Evolutionary conservation across 345 rosid genomes (phyloP).

Genomic region (Sonneratia alba): DNA sequence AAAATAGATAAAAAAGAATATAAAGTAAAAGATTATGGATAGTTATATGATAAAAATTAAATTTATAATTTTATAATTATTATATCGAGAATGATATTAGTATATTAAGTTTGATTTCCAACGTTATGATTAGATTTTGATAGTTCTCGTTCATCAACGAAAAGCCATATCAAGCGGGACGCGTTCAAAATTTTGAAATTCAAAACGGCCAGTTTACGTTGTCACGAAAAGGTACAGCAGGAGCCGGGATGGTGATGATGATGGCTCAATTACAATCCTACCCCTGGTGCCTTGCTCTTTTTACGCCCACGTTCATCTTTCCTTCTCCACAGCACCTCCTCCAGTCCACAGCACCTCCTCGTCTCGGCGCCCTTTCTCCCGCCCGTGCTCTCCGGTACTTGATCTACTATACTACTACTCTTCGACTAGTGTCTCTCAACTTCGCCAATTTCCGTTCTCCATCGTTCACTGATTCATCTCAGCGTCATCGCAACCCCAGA

Average conservation of each 20-base stretch:
- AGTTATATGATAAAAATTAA: too few species aligned
- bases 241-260: too few species aligned
- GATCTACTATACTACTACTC: neutral
- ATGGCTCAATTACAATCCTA: neutral
- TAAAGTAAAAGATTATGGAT: too few species aligned
- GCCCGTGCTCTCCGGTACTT: neutral
- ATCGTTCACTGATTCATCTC: neutral
- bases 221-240: too few species aligned
- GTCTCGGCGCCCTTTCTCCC: neutral
- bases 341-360: neutral
- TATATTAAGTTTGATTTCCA: too few species aligned
- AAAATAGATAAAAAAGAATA: too few species aligned
- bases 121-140: too few species aligned
- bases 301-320: neutral
- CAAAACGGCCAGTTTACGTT: too few species aligned
- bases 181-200: too few species aligned
- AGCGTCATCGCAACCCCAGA: neutral
- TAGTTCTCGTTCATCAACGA: too few species aligned
- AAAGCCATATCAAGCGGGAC: neutral
- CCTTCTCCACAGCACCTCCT: neutral
- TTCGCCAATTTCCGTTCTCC: neutral
- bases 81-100: too few species aligned
- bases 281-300: neutral
- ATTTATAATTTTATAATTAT: too few species aligned
- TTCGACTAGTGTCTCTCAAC: neutral